Percentiles rank a stretch among this genome's conserved stretches.
phyloP scores from a whole-genome alignment of 1,284 basidiomycete species.

The Wallemia hederae region DNA sequence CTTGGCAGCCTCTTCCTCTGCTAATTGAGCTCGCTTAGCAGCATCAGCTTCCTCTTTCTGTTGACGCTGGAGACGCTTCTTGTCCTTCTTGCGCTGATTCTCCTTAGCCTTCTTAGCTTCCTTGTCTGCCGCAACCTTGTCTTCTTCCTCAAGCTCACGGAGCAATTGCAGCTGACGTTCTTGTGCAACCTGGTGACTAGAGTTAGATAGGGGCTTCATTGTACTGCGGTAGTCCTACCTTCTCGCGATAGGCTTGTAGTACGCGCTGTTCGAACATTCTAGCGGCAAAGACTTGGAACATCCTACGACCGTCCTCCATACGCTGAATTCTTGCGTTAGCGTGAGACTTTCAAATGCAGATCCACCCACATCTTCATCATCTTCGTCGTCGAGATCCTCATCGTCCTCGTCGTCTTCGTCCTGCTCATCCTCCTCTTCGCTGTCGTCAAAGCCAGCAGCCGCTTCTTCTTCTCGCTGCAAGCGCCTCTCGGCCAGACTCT shows the following conservation, averaged over 20 bases:
- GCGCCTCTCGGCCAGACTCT: conserved; percentile 78
- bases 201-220: not conserved
- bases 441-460: conserved; percentile 34
- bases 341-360: not conserved
- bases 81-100: conserved; percentile 97
- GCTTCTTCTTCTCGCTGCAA: conserved; percentile 81
- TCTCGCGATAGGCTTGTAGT: conserved; percentile 66
- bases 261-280: conserved; percentile 98
- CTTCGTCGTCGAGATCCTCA: conserved; percentile 21
- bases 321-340: conserved; percentile 33
- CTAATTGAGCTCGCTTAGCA: conserved; percentile 44
- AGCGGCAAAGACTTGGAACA: conserved; percentile 99
- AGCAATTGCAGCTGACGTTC: conserved; percentile 62
- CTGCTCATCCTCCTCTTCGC: conserved; percentile 25
- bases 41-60: conserved; percentile 73
- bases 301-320: conserved; percentile 91
- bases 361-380: conserved; percentile 17
- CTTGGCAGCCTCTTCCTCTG: conserved; percentile 41
- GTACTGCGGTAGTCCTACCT: conserved; percentile 15
- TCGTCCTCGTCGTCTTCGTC: conserved; percentile 24
- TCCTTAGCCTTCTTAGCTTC: conserved; percentile 86
- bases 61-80: conserved; percentile 74
- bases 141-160: conserved; percentile 67
- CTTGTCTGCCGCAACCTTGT: conserved; percentile 41
- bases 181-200: conserved; percentile 44